phyloP scores from a whole-genome alignment of 805 yeast genomes.

The Tetrapisispora nanseiensis region DNA sequence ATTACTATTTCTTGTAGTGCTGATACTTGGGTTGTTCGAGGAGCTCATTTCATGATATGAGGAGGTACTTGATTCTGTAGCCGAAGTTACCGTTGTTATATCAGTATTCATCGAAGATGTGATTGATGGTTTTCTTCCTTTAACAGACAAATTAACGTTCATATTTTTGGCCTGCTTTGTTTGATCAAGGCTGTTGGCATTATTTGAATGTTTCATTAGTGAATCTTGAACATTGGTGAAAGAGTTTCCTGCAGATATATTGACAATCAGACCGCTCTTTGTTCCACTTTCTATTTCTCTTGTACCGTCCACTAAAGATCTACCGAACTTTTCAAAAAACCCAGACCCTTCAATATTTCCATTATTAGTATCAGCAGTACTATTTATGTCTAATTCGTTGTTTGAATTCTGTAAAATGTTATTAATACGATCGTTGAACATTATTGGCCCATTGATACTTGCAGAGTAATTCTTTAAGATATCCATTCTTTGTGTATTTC shows the following conservation, averaged over 20 bases:
- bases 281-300: constrained; percentile 22
- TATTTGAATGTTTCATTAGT: not conserved
- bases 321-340: constrained; percentile 29
- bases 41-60: constrained; percentile 3
- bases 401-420: not conserved
- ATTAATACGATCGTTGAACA: constrained; percentile 3
- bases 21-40: not conserved
- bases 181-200: not conserved
- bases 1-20: not conserved
- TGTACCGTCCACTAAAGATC: constrained; percentile 28
- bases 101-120: constrained; percentile 5
- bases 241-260: constrained; percentile 1
- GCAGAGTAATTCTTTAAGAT: constrained; percentile 21
- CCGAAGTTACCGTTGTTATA: constrained; percentile 1
- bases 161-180: not conserved
- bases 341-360: constrained; percentile 11
- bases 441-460: constrained; percentile 17
- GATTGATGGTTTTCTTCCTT: constrained; percentile 6
- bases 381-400: not conserved
- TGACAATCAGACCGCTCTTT: not conserved
- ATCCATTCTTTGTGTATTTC: constrained; percentile 10
- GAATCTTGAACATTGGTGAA: constrained; percentile 2
- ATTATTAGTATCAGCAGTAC: not conserved
- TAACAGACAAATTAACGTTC: not conserved
- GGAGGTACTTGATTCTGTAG: constrained; percentile 3